A percentile compares a stretch with the other conserved stretches of the same genome.
phyloP scores from a whole-genome alignment of 164 flowering plant species.

The Stephania cephalantha region DNA sequence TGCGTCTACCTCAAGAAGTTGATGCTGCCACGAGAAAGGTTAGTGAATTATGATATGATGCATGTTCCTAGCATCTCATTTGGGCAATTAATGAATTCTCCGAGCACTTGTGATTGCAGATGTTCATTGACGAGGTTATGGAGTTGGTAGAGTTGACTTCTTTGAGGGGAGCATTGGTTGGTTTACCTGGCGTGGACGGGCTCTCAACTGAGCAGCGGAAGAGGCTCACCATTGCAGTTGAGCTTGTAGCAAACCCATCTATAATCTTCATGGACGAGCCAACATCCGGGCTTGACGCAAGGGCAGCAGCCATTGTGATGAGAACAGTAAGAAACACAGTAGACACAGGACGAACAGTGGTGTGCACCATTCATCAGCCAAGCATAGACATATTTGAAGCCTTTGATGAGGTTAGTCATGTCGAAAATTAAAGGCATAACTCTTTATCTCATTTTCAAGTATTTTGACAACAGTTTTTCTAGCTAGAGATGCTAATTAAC shows the following conservation, averaged over 20 bases:
- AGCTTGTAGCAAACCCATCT: conserved; percentile 50
- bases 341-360: conserved; percentile 51
- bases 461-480: background rate
- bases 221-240: conserved; percentile 48
- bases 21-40: conserved; percentile 37
- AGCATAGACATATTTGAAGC: conserved; percentile 55
- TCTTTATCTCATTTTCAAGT: background rate
- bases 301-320: conserved; percentile 60
- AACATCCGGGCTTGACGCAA: conserved; percentile 50
- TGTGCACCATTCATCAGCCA: conserved; percentile 60
- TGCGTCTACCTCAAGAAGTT: conserved; percentile 38
- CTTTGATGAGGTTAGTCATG: conserved; percentile 42
- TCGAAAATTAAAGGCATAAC: background rate
- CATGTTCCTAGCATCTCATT: background rate
- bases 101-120: conserved; percentile 19
- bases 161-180: conserved; percentile 33
- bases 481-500: background rate
- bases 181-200: conserved; percentile 40
- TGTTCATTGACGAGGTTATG: conserved; percentile 48
- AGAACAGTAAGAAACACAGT: conserved; percentile 51
- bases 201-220: conserved; percentile 52
- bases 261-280: conserved; percentile 55
- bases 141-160: conserved; percentile 40
- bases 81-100: background rate
- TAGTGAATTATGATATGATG: background rate